Percentiles rank a stretch among this genome's conserved stretches.
phyloP scores from a whole-genome alignment of 768 basidiomycete genomes.

The Suillus brevipes region DNA sequence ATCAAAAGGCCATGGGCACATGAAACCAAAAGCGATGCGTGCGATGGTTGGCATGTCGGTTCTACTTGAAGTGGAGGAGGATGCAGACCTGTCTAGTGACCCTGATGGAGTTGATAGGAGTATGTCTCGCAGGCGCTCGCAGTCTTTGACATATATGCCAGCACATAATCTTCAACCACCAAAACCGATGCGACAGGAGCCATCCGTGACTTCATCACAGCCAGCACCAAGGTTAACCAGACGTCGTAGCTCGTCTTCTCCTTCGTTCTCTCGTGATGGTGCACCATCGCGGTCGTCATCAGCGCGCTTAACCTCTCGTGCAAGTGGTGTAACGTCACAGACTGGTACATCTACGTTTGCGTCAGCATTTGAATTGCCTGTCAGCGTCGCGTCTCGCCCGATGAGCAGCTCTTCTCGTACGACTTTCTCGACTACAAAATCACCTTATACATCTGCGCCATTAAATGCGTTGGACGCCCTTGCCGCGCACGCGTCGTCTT shows the following conservation, averaged over 20 bases:
- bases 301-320: constrained; percentile 1
- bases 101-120: constrained; percentile 5
- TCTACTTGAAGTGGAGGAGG: constrained; percentile 55
- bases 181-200: constrained; percentile 21
- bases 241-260: constrained; percentile 34
- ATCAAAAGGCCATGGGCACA: constrained; percentile 21
- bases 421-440: constrained; percentile 29
- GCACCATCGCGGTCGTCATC: constrained; percentile 9
- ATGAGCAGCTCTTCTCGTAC: constrained; percentile 15
- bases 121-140: constrained; percentile 18
- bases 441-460: constrained; percentile 31
- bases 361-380: constrained; percentile 2
- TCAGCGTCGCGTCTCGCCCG: constrained; percentile 16
- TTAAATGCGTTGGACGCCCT: constrained; percentile 33
- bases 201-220: constrained; percentile 17
- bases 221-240: constrained; percentile 25
- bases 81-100: constrained; percentile 24
- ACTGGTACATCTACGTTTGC: constrained; percentile 12
- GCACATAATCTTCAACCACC: constrained; percentile 12
- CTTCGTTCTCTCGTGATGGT: constrained; percentile 16
- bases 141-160: constrained; percentile 15
- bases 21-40: constrained; percentile 35
- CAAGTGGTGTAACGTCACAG: constrained; percentile 1
- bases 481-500: constrained; percentile 31
- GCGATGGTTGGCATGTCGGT: constrained; percentile 55